These are phyloP conservation scores for Metarhizium anisopliae DNA, from an alignment of 2,329 filamentous ascomycete genomes.

Conservation along the genomic window DNA sequence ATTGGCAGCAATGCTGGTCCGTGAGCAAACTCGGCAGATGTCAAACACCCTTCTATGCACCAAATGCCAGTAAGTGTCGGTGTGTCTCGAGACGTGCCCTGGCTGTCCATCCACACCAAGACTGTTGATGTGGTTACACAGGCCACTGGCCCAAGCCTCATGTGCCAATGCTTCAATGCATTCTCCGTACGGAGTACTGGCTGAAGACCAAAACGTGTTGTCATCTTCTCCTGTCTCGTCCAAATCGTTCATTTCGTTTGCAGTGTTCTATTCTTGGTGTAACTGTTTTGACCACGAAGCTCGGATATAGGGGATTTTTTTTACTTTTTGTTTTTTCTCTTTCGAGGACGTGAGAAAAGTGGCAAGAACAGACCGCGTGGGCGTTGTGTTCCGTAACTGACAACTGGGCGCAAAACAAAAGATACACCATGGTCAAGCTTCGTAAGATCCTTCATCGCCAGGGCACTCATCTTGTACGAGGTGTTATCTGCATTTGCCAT, in stretches of 20 bases:
- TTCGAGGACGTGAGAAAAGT: neutral
- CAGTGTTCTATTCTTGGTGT: neutral
- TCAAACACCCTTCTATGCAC: neutral
- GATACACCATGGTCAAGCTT: too few relatives aligned
- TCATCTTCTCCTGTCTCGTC: neutral
- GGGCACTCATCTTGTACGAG: slow-evolving; percentile 1
- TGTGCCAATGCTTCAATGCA: neutral
- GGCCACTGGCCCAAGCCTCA: neutral
- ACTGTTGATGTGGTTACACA: neutral
- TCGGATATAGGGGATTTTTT: neutral
- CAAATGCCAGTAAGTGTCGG: neutral
- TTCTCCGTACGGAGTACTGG: neutral
- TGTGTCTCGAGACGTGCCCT: neutral
- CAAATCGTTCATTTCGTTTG: neutral
- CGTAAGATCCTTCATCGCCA: neutral
- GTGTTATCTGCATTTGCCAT: neutral
- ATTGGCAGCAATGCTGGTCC: neutral
- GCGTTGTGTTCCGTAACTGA: too few relatives aligned
- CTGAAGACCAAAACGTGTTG: neutral
- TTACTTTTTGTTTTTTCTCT: too few relatives aligned
- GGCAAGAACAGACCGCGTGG: neutral
- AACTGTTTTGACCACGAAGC: neutral
- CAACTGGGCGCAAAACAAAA: too few relatives aligned
- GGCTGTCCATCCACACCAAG: neutral
- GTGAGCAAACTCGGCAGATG: slow-evolving; percentile 1